Evolutionary conservation across 2,329 filamentous ascomycete genomes (phyloP).

Genomic region (Penicillium paneum): DNA sequence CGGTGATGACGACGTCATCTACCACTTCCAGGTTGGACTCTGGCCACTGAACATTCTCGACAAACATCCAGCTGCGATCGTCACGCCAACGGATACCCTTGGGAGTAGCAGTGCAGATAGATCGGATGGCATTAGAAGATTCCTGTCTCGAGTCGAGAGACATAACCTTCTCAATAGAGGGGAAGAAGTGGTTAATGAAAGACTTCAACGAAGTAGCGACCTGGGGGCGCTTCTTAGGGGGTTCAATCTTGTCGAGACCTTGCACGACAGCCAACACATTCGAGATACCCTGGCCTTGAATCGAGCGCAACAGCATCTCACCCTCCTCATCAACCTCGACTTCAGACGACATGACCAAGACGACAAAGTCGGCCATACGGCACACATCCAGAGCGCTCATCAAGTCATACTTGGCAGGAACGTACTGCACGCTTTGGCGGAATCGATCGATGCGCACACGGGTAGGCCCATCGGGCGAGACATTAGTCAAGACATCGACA

Average conservation of each 20-base stretch:
- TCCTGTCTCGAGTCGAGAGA: constrained; percentile 86
- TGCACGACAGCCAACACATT: constrained; percentile 86
- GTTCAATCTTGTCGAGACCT: constrained; percentile 72
- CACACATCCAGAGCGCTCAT: constrained; percentile 79
- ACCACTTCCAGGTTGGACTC: constrained; percentile 46
- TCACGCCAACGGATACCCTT: constrained; percentile 96
- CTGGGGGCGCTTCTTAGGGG: constrained; percentile 72
- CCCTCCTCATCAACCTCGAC: constrained; percentile 75
- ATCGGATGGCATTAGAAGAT: constrained; percentile 83
- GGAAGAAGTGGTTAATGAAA: constrained; percentile 92
- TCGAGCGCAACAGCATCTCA: constrained; percentile 77
- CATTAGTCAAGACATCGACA: constrained; percentile 70
- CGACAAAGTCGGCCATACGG: constrained; percentile 83
- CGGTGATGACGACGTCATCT: constrained; percentile 70
- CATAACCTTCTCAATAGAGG: constrained; percentile 84
- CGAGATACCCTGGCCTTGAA: constrained; percentile 92
- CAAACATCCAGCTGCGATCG: constrained; percentile 90
- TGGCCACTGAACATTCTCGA: constrained; percentile 75
- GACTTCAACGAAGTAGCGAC: constrained; percentile 81
- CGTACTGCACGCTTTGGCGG: constrained; percentile 88
- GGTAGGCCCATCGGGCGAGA: constrained; percentile 56
- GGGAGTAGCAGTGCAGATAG: constrained; percentile 84
- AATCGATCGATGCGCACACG: constrained; percentile 80
- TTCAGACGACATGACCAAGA: constrained; percentile 77
- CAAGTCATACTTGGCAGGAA: constrained; percentile 70